A percentile compares a stretch with the other conserved stretches of the same genome.
Evolutionary conservation across 805 yeast genomes (phyloP).

Genomic region (Clavispora asparagi): DNA sequence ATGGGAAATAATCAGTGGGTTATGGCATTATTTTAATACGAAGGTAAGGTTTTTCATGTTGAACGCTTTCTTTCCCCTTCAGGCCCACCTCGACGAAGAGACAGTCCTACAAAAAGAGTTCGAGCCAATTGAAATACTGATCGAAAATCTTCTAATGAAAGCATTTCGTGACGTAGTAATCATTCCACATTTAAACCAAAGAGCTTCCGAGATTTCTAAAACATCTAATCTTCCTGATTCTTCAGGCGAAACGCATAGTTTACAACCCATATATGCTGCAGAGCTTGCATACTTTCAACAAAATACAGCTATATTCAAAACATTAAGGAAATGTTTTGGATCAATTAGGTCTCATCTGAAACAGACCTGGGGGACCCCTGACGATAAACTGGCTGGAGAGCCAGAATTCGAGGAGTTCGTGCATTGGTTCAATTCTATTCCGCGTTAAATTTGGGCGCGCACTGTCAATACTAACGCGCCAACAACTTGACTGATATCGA

Average conservation of each 20-base stretch:
- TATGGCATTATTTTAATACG: slow-evolving; percentile 11
- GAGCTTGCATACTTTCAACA: slow-evolving; percentile 1
- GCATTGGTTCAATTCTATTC: not conserved
- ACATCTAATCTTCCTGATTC: not conserved
- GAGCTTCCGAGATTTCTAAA: not conserved
- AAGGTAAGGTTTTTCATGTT: slow-evolving; percentile 7
- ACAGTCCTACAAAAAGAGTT: too few species aligned
- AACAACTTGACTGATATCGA: not conserved
- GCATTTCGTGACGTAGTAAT: slow-evolving; percentile 5
- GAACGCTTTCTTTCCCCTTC: slow-evolving; percentile 7
- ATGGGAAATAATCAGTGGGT: slow-evolving; percentile 5
- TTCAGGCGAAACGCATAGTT: not conserved
- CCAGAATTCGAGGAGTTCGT: slow-evolving; percentile 1
- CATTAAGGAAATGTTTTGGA: slow-evolving; percentile 6
- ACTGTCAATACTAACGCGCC: not conserved
- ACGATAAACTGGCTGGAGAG: slow-evolving; percentile 1
- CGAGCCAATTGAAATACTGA: not conserved
- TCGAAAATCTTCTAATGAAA: slow-evolving; percentile 5
- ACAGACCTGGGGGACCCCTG: not conserved
- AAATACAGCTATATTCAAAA: not conserved
- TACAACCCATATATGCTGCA: not conserved
- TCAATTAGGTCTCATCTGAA: slow-evolving; percentile 4
- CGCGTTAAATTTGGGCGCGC: slow-evolving; percentile 1
- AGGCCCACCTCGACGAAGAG: slow-evolving; percentile 4
- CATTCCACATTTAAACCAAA: slow-evolving; percentile 5